Conservation (phyloP, 129 eudicot genomes). For the Oenanthe sinensis region DNA sequence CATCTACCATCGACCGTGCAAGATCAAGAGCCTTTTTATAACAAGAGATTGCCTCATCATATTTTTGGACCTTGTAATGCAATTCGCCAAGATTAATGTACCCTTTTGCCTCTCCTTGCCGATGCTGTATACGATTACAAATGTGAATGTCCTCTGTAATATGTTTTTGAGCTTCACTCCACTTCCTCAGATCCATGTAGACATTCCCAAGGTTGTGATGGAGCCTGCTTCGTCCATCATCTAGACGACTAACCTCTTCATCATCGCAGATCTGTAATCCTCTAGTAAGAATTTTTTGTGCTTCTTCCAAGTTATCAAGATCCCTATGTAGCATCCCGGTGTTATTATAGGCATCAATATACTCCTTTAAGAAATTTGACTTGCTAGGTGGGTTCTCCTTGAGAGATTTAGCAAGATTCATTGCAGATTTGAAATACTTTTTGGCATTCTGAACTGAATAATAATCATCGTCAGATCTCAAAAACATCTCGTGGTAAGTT, state of each 20-base stretch:
- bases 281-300: constrained; percentile 51
- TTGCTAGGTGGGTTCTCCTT: constrained; percentile 37
- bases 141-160: constrained; percentile 73
- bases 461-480: constrained; percentile 58
- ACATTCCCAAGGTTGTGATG: constrained; percentile 92
- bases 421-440: constrained; percentile 63
- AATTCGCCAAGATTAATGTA: constrained; percentile 85
- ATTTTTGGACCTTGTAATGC: constrained; percentile 61
- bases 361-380: constrained; percentile 60
- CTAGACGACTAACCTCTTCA: constrained; percentile 69
- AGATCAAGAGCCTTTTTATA: constrained; percentile 70
- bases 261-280: constrained; percentile 80
- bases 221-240: constrained; percentile 79
- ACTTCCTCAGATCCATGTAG: constrained; percentile 66
- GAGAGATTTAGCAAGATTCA: constrained; percentile 65
- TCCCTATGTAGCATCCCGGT: constrained; percentile 93
- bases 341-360: constrained; percentile 83
- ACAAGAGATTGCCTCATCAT: constrained; percentile 53
- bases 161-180: constrained; percentile 64
- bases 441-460: constrained; percentile 70
- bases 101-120: constrained; percentile 95
- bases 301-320: constrained; percentile 84
- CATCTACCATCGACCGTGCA: constrained; percentile 88
- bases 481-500: constrained; percentile 80
- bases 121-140: constrained; percentile 59